phyloP scores from a whole-genome alignment of 176 grass and related monocot genomes.

The Juncus inflexus region DNA sequence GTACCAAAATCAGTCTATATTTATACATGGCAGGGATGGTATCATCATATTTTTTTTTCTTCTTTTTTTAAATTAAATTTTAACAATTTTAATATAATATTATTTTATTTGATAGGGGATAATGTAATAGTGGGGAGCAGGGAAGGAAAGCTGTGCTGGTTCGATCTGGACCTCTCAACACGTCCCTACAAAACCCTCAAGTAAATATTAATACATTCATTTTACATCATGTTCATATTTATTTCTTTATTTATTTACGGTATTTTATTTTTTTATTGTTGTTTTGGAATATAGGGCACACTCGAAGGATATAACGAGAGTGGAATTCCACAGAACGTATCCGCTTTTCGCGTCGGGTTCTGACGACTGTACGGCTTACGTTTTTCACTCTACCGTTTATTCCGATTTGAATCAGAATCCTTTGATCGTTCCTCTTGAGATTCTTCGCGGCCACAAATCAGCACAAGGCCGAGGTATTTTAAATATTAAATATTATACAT shows the following conservation, averaged over 20 bases:
- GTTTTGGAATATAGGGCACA: conserved; percentile 52
- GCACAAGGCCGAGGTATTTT: conserved; percentile 72
- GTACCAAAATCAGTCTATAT: too few relatives aligned
- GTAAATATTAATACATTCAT: conserved; percentile 34
- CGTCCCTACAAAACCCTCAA: conserved; percentile 76
- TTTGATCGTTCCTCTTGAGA: conserved; percentile 93
- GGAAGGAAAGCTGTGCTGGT: conserved; percentile 97
- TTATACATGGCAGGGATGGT: too few relatives aligned
- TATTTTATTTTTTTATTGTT: too few relatives aligned
- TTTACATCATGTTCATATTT: neutral
- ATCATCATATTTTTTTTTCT: neutral
- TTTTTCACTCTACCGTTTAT: conserved; percentile 95
- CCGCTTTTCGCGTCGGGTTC: conserved; percentile 89
- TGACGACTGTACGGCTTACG: conserved; percentile 77
- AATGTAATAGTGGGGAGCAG: conserved; percentile 94
- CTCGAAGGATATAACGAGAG: conserved; percentile 77
- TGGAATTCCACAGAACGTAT: conserved; percentile 70
- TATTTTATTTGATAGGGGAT: conserved; percentile 52
- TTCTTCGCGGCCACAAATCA: conserved; percentile 66
- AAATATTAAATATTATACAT: neutral
- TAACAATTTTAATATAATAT: neutral
- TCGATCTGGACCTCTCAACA: conserved; percentile 85
- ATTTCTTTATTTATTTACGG: too few relatives aligned
- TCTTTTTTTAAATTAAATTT: neutral
- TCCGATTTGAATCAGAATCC: conserved; percentile 95